Evolutionary conservation across 2,329 filamentous ascomycete genomes (phyloP), one percentile per base, ranked within the genome.

Genomic region (Myriosclerotinia duriaeana): DNA sequence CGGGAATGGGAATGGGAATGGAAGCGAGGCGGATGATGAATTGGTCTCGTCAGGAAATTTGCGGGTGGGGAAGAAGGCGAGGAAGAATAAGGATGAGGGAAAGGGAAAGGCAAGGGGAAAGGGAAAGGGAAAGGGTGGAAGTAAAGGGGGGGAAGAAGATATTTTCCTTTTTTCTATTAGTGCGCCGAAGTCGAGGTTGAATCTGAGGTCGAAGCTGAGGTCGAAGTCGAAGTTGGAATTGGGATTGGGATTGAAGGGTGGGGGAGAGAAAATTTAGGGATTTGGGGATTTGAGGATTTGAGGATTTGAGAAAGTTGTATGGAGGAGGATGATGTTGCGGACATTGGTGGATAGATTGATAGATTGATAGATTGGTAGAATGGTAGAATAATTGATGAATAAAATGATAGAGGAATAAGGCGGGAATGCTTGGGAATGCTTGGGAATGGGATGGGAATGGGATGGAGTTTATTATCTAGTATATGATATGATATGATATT

Each of bases 91-190:
- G 53, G 56, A 38, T 53, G 68, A 2, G 59, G 53, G 42, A 64
- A 65, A 22, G 69, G 26, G 26, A 26, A 26, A 3, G 26, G 26
- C 3, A 3, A 26, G 26, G 26, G 26, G 26, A 26, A 26, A 53
- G 59, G 65, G 42, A 44, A 55, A 50, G 42, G 55, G 30, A 53
- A 53, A 46, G 60, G 30, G 30, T 34, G 30, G 30, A 34, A 54
- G 36, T 8, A 26, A 58, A 15, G 67, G 72, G 22, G 68, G 72
- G 12, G 66, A 72, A 64, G 69, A 70, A 26, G 72, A 73, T 62
- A 68, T 75, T 0, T 72, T 75, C 22, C 58, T 75, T 14, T 75
- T 76, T 48, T 75, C 73, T 1, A 44, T 63, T 22, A 63, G 14
- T 42, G 50, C 7, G 36, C 11, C n/a, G 11, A 22, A 15, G 26